Evolutionary conservation across 164 flowering plant species (phyloP).

Genomic region (Chloranthus sessilifolius): DNA sequence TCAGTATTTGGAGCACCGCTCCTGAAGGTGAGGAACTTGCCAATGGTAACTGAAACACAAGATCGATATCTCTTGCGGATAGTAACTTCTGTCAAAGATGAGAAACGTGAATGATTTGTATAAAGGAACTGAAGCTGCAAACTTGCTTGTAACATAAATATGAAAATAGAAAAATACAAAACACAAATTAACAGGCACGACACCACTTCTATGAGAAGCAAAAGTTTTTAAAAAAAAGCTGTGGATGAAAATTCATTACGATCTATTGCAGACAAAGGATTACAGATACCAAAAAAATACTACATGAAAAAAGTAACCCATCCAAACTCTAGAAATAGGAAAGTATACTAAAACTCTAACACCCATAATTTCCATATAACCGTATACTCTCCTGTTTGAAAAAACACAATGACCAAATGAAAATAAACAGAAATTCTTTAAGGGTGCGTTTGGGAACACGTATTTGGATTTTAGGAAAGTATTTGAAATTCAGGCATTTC

Average conservation of each 20-base stretch:
- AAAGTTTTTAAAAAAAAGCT: not conserved
- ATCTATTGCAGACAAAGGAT: too few species aligned
- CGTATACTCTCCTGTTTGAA: too few species aligned
- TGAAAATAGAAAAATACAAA: not conserved
- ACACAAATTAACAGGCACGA: too few species aligned
- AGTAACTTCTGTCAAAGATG: slow-evolving; percentile 44
- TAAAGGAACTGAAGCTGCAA: not conserved
- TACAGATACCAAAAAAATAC: not conserved
- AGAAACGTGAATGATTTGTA: not conserved
- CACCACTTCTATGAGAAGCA: not conserved
- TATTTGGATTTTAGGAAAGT: too few species aligned
- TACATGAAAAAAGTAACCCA: not conserved
- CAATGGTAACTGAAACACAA: slow-evolving; percentile 27
- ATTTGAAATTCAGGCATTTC: too few species aligned
- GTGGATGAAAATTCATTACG: too few species aligned
- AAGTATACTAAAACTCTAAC: too few species aligned
- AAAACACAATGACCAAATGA: too few species aligned
- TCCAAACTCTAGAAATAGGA: too few species aligned
- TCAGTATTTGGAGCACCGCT: slow-evolving; percentile 20
- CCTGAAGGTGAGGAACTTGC: slow-evolving; percentile 20
- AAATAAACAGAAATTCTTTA: too few species aligned
- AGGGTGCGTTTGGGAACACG: too few species aligned
- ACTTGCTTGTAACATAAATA: not conserved
- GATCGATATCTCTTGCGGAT: slow-evolving; percentile 30
- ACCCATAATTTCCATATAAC: too few species aligned